A percentile compares a stretch with the other conserved stretches of the same genome.
phyloP scores from a whole-genome alignment of 768 basidiomycete species.

The Lentinula edodes region DNA sequence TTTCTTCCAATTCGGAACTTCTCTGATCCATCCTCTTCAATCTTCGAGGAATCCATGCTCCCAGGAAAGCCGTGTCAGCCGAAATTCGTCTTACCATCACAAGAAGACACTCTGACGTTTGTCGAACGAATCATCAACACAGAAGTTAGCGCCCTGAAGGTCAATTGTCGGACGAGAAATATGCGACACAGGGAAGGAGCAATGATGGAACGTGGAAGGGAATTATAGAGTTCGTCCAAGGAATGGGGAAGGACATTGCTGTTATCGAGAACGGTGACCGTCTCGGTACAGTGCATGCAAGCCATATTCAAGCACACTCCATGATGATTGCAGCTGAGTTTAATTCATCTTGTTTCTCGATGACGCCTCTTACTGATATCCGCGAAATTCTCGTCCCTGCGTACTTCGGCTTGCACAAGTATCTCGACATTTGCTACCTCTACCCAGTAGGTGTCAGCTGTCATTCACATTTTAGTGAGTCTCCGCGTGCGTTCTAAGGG shows the following conservation, averaged over 20 bases:
- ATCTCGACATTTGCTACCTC: conserved; percentile 77
- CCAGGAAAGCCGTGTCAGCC: conserved; percentile 84
- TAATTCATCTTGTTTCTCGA: conserved; percentile 85
- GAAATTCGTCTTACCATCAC: conserved; percentile 90
- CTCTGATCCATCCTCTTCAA: conserved; percentile 84
- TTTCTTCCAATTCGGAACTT: conserved; percentile 82
- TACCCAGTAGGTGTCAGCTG: conserved; percentile 75
- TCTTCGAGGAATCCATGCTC: conserved; percentile 64
- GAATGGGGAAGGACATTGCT: conserved; percentile 69
- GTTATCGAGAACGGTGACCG: conserved; percentile 96
- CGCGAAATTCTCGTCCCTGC: conserved; percentile 64
- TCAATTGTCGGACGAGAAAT: conserved; percentile 90
- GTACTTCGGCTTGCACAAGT: conserved; percentile 73
- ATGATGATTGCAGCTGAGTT: conserved; percentile 97
- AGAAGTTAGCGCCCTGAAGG: conserved; percentile 84
- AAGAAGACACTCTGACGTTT: conserved; percentile 83
- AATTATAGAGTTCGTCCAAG: conserved; percentile 80
- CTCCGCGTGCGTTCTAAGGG: no score
- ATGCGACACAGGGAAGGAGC: conserved; percentile 86
- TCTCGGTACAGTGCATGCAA: conserved; percentile 69
- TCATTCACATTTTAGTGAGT: conserved; percentile 72
- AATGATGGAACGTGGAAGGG: conserved; percentile 72
- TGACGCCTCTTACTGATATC: conserved; percentile 62
- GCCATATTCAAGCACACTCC: conserved; percentile 72
- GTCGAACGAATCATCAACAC: conserved; percentile 84